Evolutionary conservation across 176 grass and related monocot species (phyloP).

Genomic region (Olyra latifolia): DNA sequence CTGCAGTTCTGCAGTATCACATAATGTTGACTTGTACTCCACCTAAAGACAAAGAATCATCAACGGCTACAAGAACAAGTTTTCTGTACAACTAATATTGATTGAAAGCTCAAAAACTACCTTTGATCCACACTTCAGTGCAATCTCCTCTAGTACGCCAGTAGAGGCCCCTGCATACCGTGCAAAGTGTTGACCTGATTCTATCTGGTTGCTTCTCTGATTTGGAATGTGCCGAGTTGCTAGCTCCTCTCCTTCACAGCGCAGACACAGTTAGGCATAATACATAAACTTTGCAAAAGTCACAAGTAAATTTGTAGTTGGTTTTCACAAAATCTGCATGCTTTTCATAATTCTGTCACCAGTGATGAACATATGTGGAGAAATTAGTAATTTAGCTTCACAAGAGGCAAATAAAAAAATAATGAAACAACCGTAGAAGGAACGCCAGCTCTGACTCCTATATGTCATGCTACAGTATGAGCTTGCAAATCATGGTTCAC

Average conservation of each 20-base stretch:
- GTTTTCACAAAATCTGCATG: not conserved
- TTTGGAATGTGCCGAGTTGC: slow-evolving; percentile 24
- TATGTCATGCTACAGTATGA: not conserved
- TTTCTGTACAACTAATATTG: not conserved
- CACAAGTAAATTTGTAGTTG: not conserved
- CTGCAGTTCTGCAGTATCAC: slow-evolving; percentile 67
- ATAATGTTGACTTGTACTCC: slow-evolving; percentile 70
- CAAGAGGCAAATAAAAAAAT: not conserved
- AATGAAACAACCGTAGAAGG: not conserved
- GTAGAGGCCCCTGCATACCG: slow-evolving; percentile 42
- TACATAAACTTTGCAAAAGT: slow-evolving; percentile 9
- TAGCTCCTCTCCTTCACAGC: slow-evolving; percentile 49
- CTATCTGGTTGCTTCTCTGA: slow-evolving; percentile 47
- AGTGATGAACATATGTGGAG: not conserved
- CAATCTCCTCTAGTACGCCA: slow-evolving; percentile 73
- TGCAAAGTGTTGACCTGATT: slow-evolving; percentile 32
- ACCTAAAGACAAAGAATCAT: slow-evolving; percentile 57
- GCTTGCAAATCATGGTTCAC: not conserved
- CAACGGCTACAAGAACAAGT: slow-evolving; percentile 13
- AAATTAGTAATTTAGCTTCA: not conserved
- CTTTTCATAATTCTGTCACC: not conserved
- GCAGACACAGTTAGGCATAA: slow-evolving; percentile 29
- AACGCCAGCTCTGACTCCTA: not conserved
- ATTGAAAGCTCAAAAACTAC: slow-evolving; percentile 40
- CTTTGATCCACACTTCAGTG: slow-evolving; percentile 86